A percentile compares a stretch with the other conserved stretches of the same genome.
Conservation (phyloP, 73 alveolate species). For the Tetrahymena thermophila region DNA sequence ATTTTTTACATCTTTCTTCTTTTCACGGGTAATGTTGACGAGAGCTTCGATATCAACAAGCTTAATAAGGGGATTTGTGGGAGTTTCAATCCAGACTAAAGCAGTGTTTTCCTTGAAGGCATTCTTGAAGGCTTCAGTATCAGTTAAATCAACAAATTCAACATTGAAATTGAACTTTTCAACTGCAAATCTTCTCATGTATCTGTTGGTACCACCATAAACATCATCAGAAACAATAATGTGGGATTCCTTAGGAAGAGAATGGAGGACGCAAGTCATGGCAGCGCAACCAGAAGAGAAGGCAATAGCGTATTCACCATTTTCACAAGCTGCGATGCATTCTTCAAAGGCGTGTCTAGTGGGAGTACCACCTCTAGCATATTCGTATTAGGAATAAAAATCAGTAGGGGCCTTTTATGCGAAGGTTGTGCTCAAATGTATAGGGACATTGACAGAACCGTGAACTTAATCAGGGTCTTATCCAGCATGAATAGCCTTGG, state of each 20-base stretch:
- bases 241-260: constrained; percentile 63
- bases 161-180: constrained; percentile 59
- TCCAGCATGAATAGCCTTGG: constrained; percentile 78
- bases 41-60: constrained; percentile 74
- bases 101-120: constrained; percentile 76
- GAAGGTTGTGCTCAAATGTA: constrained; percentile 70
- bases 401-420: constrained; percentile 43
- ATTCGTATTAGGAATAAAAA: background rate
- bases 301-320: constrained; percentile 66
- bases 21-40: constrained; percentile 64
- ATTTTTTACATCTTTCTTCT: constrained; percentile 20
- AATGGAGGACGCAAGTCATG: constrained; percentile 29
- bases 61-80: constrained; percentile 88
- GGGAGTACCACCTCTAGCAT: constrained; percentile 49
- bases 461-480: constrained; percentile 54
- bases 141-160: constrained; percentile 67
- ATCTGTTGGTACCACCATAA: constrained; percentile 92
- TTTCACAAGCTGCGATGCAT: constrained; percentile 67
- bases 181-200: constrained; percentile 52
- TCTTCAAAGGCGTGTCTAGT: constrained; percentile 80
- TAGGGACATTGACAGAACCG: constrained; percentile 85
- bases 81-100: constrained; percentile 91
- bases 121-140: constrained; percentile 45
- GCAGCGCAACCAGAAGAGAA: constrained; percentile 78
- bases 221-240: constrained; percentile 77